Base-by-base conservation (phyloP, 805 yeast species). In the Lipomyces yamadae region DNA sequence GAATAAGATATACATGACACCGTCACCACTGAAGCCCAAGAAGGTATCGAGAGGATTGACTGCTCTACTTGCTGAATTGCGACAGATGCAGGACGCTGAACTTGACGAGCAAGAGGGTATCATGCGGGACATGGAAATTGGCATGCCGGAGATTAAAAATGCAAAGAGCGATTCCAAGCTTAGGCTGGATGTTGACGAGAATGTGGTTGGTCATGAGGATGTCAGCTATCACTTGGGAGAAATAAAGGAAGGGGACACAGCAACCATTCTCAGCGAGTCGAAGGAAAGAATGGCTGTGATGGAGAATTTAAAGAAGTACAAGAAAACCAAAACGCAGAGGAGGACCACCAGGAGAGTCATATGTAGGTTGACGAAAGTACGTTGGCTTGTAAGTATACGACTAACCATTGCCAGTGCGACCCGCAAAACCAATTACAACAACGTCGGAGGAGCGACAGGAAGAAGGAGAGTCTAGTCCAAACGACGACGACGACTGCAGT, bases 1-100 rank as follows among this genome's bases (percentile, higher is more conserved):
- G 6, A 61, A 29, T 15, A 29, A 54, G 15, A 35, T 61, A 6
- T 11, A 53, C 32, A 39, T 61, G 30, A 68, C 72, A 4, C 72
- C 72, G 15, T 70, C 72, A 7, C 72, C 72, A 2, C 58, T 70
- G 30, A 48, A 54, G 45, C 62, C 58, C 8, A 55, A 52, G 33
- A 50, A 59, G 35, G 63, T 70, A 8, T 50, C 65, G 54, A 30
- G 72, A 30, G 65, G 72, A 0, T 35, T 70, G 30, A 65, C 72
- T 30, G 56, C 57, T 11, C 63, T 70, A 39, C 39, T 70, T 15
- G 62, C 61, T 15, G 72, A 69, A 42, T 48, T 70, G 33, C n/a
- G 61, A 10, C 45, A 58, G 50, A 57, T 55, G 50, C 67, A 69
- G 48, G 72, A 69, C 24, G 67, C 58, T 2, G 65, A 52, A 29